phyloP scores from a whole-genome alignment of 1,284 basidiomycete genomes.

The Boletus chippewaensis region DNA sequence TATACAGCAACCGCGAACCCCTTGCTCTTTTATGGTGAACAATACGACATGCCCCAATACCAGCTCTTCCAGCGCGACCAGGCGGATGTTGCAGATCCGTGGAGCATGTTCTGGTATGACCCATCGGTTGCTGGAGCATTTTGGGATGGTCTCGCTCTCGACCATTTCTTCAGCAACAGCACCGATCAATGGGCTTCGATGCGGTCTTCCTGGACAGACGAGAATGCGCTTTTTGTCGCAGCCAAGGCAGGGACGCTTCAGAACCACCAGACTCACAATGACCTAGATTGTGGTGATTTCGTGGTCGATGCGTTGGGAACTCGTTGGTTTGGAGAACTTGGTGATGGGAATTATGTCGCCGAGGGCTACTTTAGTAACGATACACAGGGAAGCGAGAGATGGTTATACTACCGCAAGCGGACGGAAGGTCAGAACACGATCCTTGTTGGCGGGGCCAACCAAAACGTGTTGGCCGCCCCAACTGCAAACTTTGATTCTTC shows the following conservation, averaged over 20 bases:
- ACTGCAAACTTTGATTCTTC: constrained; percentile 49
- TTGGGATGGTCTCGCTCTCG: constrained; percentile 83
- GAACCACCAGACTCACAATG: constrained; percentile 88
- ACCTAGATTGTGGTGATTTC: constrained; percentile 91
- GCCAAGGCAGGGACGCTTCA: constrained; percentile 80
- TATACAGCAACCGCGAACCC: constrained; percentile 76
- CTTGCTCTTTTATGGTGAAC: constrained; percentile 65
- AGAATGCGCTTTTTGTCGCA: constrained; percentile 75
- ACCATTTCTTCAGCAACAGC: constrained; percentile 70
- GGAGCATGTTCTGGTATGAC: constrained; percentile 98
- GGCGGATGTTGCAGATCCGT: constrained; percentile 83
- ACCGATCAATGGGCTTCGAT: constrained; percentile 85
- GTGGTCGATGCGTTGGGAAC: constrained; percentile 92
- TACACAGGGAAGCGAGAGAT: constrained; percentile 61
- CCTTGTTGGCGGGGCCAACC: constrained; percentile 73
- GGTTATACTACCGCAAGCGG: constrained; percentile 93
- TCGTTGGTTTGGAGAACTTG: constrained; percentile 94
- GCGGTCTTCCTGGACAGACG: constrained; percentile 90
- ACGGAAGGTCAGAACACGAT: constrained; percentile 98
- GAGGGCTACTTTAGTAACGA: constrained; percentile 68
- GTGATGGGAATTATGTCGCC: constrained; percentile 79
- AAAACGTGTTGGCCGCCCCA: constrained; percentile 72
- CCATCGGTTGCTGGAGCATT: constrained; percentile 78
- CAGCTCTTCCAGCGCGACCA: constrained; percentile 92
- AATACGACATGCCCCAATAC: constrained; percentile 67